A percentile compares a stretch with the other conserved stretches of the same genome.
phyloP scores from a whole-genome alignment of 306 rosid species.

The Cicer yamashitae region DNA sequence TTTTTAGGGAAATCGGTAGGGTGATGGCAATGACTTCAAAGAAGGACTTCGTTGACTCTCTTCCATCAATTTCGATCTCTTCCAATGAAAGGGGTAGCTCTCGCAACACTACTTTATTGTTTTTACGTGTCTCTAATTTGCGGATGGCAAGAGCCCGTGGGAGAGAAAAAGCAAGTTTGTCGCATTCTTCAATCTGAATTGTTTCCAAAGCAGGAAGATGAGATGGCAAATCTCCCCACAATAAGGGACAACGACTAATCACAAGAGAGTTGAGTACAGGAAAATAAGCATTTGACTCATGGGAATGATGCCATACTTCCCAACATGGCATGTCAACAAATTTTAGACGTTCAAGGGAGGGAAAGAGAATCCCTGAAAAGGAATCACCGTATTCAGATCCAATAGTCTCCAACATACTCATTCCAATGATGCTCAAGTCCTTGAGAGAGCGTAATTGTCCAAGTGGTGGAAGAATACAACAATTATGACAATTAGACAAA shows the following conservation, averaged over 20 bases:
- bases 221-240: not conserved
- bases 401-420: not conserved
- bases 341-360: not conserved
- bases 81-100: not conserved
- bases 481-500: not conserved
- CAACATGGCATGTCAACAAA: not conserved
- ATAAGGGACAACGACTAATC: not conserved
- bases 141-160: not conserved
- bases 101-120: not conserved
- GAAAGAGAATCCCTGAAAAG: not conserved
- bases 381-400: not conserved
- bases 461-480: constrained; percentile 5
- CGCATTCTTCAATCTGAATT: not conserved
- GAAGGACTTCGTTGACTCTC: not conserved
- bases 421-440: not conserved
- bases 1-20: not conserved
- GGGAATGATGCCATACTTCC: not conserved
- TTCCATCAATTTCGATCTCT: not conserved
- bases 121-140: not conserved
- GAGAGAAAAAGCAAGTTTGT: not conserved
- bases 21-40: not conserved
- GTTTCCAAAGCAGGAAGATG: constrained; percentile 1
- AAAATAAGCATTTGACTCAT: not conserved
- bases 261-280: not conserved
- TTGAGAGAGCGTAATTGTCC: constrained; percentile 3